These are phyloP conservation scores for Raphanus sativus DNA, from an alignment of 345 rosid species.

Conservation along the genomic window DNA sequence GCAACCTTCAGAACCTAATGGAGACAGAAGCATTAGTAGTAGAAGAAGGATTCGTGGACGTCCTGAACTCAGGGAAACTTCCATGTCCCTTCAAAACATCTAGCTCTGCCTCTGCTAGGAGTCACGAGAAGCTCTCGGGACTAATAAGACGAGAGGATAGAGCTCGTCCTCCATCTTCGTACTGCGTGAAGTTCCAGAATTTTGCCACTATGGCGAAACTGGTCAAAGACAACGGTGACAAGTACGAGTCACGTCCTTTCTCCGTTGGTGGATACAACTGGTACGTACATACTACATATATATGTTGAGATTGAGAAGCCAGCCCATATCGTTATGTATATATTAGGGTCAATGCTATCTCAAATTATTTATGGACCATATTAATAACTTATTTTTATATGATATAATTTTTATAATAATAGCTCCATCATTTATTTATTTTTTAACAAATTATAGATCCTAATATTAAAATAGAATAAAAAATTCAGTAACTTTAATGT, in stretches of 20 bases:
- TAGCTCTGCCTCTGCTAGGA: constrained; percentile 8
- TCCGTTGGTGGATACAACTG: constrained; percentile 35
- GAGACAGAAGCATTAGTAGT: background rate
- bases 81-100: constrained; percentile 15
- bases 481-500: too few species aligned
- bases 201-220: constrained; percentile 14
- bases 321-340: background rate
- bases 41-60: constrained; percentile 26
- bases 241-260: constrained; percentile 36
- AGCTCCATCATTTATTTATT: too few species aligned
- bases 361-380: too few species aligned
- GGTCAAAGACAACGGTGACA: constrained; percentile 21
- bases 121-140: constrained; percentile 12
- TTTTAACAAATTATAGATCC: too few species aligned
- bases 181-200: constrained; percentile 31
- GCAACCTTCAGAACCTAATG: constrained; percentile 15
- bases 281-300: constrained; percentile 3
- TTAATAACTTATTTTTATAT: too few species aligned
- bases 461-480: too few species aligned
- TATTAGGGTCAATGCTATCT: background rate
- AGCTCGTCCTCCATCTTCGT: constrained; percentile 28
- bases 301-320: background rate
- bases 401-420: too few species aligned
- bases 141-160: constrained; percentile 4
- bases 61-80: background rate